These are phyloP conservation scores for Botrytis fabae DNA, from an alignment of 2,329 filamentous ascomycete species.

Conservation along the genomic window DNA sequence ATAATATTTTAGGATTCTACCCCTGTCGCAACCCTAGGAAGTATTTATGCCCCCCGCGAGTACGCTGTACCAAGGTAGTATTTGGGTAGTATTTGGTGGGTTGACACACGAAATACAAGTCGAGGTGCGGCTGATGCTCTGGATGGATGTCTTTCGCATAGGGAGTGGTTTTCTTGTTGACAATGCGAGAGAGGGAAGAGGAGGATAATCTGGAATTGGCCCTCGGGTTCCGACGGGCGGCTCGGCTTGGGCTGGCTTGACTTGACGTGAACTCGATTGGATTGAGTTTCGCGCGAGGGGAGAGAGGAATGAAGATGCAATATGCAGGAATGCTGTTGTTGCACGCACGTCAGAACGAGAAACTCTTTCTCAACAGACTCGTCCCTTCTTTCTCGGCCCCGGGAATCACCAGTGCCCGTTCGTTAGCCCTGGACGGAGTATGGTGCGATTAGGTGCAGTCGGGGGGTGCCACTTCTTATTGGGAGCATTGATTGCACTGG, in stretches of 20 bases:
- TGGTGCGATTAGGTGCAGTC: not conserved
- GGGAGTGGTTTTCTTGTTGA: not conserved
- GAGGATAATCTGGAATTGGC: not conserved
- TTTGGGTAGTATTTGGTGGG: conserved; percentile 5
- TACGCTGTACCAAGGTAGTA: not conserved
- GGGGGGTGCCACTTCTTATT: not conserved
- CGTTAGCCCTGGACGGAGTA: not conserved
- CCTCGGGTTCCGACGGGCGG: not conserved
- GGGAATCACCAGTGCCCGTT: not conserved
- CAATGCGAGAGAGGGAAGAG: not conserved
- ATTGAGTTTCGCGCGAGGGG: not conserved
- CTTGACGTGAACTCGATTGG: not conserved
- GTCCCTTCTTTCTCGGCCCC: not conserved
- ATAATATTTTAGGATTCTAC: conserved; percentile 7
- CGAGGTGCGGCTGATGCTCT: not conserved
- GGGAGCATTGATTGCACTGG: not conserved
- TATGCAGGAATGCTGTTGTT: conserved; percentile 19
- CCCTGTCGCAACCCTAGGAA: not conserved
- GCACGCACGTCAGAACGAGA: conserved; percentile 9
- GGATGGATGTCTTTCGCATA: not conserved
- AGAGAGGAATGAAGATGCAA: conserved; percentile 15
- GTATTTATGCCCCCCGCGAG: conserved; percentile 4
- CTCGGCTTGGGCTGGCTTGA: not conserved
- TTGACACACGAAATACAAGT: not conserved
- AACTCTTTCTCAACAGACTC: not conserved